These are phyloP conservation scores for Iberis amara DNA, from an alignment of 441 rosid genomes.

Conservation along the genomic window DNA sequence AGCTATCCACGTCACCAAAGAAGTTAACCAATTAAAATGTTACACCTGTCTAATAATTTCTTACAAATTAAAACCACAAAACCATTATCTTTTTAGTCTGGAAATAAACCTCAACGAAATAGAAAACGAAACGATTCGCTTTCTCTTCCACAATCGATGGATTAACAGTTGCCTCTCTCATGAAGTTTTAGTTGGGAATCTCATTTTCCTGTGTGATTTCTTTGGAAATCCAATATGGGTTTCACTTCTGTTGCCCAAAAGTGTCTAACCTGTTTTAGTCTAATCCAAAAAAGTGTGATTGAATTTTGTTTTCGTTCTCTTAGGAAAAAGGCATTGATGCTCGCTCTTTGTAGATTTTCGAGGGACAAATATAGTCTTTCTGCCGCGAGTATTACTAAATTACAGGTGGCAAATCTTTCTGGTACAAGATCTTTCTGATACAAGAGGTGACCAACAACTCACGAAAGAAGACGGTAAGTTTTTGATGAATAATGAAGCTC, in stretches of 20 bases:
- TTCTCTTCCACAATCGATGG: too few relatives aligned
- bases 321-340: slow-evolving; percentile 94
- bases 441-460: slow-evolving; percentile 90
- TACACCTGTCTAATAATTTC: too few relatives aligned
- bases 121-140: too few relatives aligned
- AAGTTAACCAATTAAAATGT: too few relatives aligned
- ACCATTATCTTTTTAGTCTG: too few relatives aligned
- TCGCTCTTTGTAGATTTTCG: slow-evolving; percentile 68
- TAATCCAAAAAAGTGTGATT: background rate
- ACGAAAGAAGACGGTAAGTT: slow-evolving; percentile 97
- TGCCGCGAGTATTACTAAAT: slow-evolving; percentile 52
- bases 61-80: too few relatives aligned
- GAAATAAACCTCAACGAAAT: too few relatives aligned
- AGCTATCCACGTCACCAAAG: too few relatives aligned
- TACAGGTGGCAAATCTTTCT: too few relatives aligned
- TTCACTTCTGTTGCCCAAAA: background rate
- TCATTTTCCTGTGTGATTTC: background rate
- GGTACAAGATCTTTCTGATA: slow-evolving; percentile 9
- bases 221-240: background rate
- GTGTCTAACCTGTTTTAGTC: background rate
- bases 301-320: slow-evolving; percentile 15
- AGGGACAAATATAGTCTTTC: slow-evolving; percentile 93
- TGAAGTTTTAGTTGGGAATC: too few relatives aligned
- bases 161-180: too few relatives aligned
- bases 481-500: slow-evolving; percentile 88